Percentiles rank a stretch among this genome's conserved stretches.
These are phyloP conservation scores for Alternaria sp. DNA, from an alignment of 2,329 filamentous ascomycete genomes.

Conservation along the genomic window DNA sequence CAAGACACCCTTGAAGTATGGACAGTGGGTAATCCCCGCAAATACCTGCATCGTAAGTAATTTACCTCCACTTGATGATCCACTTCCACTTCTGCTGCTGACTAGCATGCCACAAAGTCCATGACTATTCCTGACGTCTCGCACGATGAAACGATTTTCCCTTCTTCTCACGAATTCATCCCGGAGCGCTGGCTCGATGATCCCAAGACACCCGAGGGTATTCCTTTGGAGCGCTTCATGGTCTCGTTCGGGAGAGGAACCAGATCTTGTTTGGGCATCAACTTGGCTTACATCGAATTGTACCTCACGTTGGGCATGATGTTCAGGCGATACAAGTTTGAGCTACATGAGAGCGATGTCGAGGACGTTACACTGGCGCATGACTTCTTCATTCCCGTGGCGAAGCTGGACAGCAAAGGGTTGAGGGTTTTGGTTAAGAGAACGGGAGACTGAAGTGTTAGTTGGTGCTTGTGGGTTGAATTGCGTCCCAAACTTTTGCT, in stretches of 20 bases:
- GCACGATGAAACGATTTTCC: conserved; percentile 51
- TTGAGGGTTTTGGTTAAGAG: conserved; percentile 43
- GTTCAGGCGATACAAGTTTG: conserved; percentile 44
- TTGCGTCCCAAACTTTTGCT: background rate
- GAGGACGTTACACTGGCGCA: conserved; percentile 45
- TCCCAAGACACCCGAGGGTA: conserved; percentile 37
- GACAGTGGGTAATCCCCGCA: conserved; percentile 41
- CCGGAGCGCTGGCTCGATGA: conserved; percentile 54
- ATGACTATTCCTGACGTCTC: conserved; percentile 50
- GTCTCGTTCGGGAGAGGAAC: conserved; percentile 54
- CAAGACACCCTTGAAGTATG: conserved; percentile 29
- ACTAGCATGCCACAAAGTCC: conserved; percentile 15
- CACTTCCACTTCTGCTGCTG: background rate
- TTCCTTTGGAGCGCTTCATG: conserved; percentile 51
- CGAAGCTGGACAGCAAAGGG: conserved; percentile 45
- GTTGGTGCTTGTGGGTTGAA: background rate
- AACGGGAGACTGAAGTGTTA: conserved; percentile 22
- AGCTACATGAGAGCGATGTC: conserved; percentile 40
- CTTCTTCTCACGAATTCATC: conserved; percentile 43
- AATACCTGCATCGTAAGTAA: conserved; percentile 44
- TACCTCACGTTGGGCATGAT: conserved; percentile 46
- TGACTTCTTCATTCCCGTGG: conserved; percentile 52
- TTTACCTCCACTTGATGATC: background rate
- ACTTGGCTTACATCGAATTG: conserved; percentile 47
- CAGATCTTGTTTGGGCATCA: conserved; percentile 54